A percentile compares a stretch with the other conserved stretches of the same genome.
These are phyloP conservation scores for Hyaloperonospora brassicae DNA, from an alignment of 352 stramenopile species.

Conservation along the genomic window DNA sequence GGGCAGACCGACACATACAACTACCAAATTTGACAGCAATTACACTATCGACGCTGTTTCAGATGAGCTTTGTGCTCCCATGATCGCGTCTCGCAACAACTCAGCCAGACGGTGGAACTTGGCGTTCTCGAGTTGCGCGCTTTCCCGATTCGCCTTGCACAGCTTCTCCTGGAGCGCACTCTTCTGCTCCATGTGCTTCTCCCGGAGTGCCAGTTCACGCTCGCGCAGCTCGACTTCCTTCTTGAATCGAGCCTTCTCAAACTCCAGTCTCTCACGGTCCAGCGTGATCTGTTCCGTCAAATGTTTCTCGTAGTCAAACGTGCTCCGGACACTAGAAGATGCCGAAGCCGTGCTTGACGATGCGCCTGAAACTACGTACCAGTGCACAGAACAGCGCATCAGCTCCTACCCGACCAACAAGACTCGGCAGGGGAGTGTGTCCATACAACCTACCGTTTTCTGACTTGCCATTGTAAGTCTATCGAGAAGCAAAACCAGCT, in stretches of 20 bases:
- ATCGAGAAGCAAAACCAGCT: conserved; percentile 1
- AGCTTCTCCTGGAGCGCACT: conserved; percentile 51
- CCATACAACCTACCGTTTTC: no score
- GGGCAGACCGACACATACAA: no score
- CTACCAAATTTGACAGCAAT: conserved; percentile 5
- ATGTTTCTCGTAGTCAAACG: conserved; percentile 77
- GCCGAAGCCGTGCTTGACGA: conserved; percentile 7
- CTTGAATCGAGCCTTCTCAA: conserved; percentile 64
- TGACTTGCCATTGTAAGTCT: conserved; percentile 23
- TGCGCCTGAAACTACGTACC: conserved; percentile 11
- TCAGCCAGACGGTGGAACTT: conserved; percentile 61
- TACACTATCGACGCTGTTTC: conserved; percentile 36
- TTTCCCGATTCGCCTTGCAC: conserved; percentile 34
- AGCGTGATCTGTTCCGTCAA: conserved; percentile 60
- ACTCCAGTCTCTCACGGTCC: conserved; percentile 62
- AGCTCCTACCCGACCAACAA: neutral
- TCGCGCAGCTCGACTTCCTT: conserved; percentile 70
- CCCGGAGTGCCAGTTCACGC: conserved; percentile 48
- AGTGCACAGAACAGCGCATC: conserved; percentile 4
- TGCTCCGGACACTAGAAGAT: conserved; percentile 18
- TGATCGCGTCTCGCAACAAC: conserved; percentile 46
- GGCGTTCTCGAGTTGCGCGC: conserved; percentile 36
- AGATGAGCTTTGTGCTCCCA: conserved; percentile 22
- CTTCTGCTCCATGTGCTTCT: conserved; percentile 63
- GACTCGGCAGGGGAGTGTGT: no score